phyloP scores from a whole-genome alignment of 148 eudicot genomes.

The Rhododendron griersonianum region DNA sequence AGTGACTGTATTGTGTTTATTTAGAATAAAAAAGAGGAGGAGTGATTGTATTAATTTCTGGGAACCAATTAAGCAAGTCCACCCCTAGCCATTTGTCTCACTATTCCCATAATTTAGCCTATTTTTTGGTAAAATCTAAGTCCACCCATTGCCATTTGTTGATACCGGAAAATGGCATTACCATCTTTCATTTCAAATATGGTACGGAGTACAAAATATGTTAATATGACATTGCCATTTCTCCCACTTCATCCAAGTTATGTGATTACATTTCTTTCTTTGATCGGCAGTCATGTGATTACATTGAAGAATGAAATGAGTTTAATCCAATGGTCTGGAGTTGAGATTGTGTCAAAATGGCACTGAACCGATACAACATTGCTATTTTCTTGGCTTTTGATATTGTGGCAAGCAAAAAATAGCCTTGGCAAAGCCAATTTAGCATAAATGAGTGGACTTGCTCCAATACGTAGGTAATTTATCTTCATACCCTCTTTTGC shows the following conservation, averaged over 20 bases:
- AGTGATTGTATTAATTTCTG: too few species aligned
- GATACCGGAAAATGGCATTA: too few species aligned
- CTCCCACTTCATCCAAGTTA: not conserved
- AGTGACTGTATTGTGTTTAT: too few species aligned
- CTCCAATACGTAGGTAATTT: not conserved
- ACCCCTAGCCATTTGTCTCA: too few species aligned
- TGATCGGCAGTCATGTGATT: too few species aligned
- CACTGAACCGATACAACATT: not conserved
- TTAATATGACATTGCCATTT: not conserved
- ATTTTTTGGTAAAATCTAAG: not conserved
- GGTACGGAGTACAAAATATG: too few species aligned
- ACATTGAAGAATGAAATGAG: not conserved
- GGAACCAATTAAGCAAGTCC: too few species aligned
- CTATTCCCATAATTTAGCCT: not conserved
- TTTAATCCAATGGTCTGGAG: too few species aligned
- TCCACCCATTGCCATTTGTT: not conserved
- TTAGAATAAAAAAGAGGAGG: too few species aligned
- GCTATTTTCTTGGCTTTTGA: not conserved
- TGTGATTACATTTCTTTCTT: too few species aligned
- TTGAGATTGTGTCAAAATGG: not conserved
- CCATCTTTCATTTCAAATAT: not conserved
- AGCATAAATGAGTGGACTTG: not conserved
- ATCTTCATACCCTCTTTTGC: not conserved
- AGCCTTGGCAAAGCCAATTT: not conserved
- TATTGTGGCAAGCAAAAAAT: not conserved